Conservation (phyloP, 2,329 filamentous ascomycete genomes). For the Exophiala viscosa region DNA sequence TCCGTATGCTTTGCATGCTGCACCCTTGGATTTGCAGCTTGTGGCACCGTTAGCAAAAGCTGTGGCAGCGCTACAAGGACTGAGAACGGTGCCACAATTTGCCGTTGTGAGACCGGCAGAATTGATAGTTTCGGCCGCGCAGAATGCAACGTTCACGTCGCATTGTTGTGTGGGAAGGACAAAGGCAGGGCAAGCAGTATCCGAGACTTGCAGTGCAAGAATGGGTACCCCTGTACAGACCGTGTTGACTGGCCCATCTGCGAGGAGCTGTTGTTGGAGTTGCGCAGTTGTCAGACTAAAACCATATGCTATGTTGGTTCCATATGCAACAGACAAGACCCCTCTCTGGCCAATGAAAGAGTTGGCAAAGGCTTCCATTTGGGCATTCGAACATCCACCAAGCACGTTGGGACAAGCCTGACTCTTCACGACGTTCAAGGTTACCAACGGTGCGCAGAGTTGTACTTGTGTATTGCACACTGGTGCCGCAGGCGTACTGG, state of each 20-base stretch:
- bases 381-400: not conserved
- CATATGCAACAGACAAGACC: constrained; percentile 6
- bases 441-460: constrained; percentile 1
- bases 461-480: not conserved
- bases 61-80: not conserved
- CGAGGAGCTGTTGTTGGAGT: not conserved
- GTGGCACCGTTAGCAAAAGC: not conserved
- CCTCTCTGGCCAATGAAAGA: constrained; percentile 3
- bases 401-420: constrained; percentile 5
- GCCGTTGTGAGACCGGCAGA: not conserved
- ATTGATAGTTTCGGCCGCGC: not conserved
- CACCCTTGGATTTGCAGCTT: not conserved
- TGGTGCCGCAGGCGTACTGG: not conserved
- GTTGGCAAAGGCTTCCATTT: constrained; percentile 4
- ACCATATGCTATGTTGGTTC: not conserved
- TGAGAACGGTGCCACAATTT: not conserved
- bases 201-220: not conserved
- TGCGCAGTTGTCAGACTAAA: not conserved
- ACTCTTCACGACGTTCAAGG: not conserved
- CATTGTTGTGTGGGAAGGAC: not conserved
- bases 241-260: not conserved
- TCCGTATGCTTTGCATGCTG: not conserved
- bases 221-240: not conserved
- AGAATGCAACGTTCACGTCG: not conserved
- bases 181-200: not conserved